Conservation (phyloP, 148 eudicot species). For the Fallopia convolvulus region DNA sequence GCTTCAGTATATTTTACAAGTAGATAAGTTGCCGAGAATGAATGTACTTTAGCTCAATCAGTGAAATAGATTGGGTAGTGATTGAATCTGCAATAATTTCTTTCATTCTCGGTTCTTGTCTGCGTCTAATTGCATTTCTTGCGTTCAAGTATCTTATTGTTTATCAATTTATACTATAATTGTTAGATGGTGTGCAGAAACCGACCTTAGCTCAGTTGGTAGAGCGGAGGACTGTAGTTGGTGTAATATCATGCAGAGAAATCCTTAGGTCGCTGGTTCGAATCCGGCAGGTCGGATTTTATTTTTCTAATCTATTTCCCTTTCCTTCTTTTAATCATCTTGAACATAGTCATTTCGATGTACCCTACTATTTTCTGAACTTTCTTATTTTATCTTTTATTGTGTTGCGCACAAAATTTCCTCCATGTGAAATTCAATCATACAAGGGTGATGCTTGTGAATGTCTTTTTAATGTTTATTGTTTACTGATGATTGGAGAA, state of each 20-base stretch:
- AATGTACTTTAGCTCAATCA: neutral
- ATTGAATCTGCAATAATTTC: neutral
- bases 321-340: neutral
- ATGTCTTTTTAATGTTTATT: too few relatives aligned
- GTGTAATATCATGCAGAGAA: neutral
- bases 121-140: neutral
- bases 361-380: neutral
- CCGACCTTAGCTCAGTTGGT: neutral
- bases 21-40: neutral
- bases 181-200: neutral
- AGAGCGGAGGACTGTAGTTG: neutral
- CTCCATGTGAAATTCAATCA: neutral
- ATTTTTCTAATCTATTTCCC: neutral
- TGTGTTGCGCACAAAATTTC: neutral
- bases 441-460: neutral
- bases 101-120: neutral
- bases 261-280: conserved; percentile 93
- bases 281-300: conserved; percentile 76
- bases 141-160: neutral
- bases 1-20: neutral
- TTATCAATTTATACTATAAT: neutral
- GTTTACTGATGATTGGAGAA: too few relatives aligned
- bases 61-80: neutral
- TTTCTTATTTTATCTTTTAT: neutral
- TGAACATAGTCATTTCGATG: neutral